Conservation (phyloP, 345 rosid genomes). For the Geranium rotundifolium region DNA sequence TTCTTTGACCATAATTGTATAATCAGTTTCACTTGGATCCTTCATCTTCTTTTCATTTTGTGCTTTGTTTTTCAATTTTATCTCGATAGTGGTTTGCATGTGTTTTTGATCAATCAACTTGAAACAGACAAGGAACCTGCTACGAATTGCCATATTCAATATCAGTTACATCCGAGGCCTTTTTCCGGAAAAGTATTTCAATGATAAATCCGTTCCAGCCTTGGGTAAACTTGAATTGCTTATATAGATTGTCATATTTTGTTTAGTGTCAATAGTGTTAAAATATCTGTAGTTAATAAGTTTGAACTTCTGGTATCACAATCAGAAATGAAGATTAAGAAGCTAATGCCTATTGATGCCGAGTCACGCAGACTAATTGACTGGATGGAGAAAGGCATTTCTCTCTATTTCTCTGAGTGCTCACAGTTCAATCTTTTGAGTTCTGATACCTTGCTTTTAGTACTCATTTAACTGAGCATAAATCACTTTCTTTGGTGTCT, state of each 20-base stretch:
- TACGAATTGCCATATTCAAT: conserved; percentile 89
- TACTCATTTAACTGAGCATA: too few species aligned
- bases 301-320: conserved; percentile 4
- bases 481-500: not conserved
- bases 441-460: too few species aligned
- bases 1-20: too few species aligned
- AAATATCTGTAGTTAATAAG: not conserved
- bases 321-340: conserved; percentile 92
- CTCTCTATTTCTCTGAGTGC: not conserved
- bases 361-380: conserved; percentile 93
- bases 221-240: conserved; percentile 35
- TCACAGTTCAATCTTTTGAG: too few species aligned
- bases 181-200: conserved; percentile 93
- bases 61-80: too few species aligned
- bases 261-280: too few species aligned
- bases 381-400: conserved; percentile 96
- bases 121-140: conserved; percentile 73
- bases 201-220: conserved; percentile 90
- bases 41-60: too few species aligned
- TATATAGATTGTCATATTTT: not conserved
- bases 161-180: conserved; percentile 94
- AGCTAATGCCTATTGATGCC: conserved; percentile 90
- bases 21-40: too few species aligned
- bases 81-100: too few species aligned
- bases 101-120: not conserved